A percentile compares a stretch with the other conserved stretches of the same genome.
Evolutionary conservation across 2,329 filamentous ascomycete species (phyloP).

Genomic region (Fusarium graminum): DNA sequence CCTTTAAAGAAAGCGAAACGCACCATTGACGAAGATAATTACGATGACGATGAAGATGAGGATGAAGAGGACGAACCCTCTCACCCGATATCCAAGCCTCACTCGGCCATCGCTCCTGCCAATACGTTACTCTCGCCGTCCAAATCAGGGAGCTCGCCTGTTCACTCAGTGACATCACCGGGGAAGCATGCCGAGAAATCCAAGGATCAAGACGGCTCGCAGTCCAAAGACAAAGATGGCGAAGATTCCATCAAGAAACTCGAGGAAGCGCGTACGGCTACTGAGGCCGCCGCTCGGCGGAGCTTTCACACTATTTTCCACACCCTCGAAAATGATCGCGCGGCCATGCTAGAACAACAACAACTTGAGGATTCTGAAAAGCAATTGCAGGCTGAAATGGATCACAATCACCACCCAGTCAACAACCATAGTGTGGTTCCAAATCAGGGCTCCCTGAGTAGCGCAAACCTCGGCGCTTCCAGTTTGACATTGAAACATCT

Average conservation of each 20-base stretch:
- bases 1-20: conserved; percentile 81
- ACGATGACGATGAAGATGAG: conserved; percentile 86
- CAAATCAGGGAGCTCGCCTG: conserved; percentile 76
- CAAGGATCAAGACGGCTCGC: conserved; percentile 62
- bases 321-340: conserved; percentile 92
- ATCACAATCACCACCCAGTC: conserved; percentile 69
- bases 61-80: conserved; percentile 71
- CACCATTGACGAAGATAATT: conserved; percentile 86
- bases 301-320: conserved; percentile 96
- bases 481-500: conserved; percentile 97
- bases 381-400: conserved; percentile 95
- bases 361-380: conserved; percentile 96
- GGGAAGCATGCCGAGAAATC: conserved; percentile 69
- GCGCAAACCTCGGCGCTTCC: conserved; percentile 93
- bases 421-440: conserved; percentile 66
- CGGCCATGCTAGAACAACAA: conserved; percentile 98
- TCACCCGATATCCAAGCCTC: conserved; percentile 66
- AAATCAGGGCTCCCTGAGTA: conserved; percentile 90
- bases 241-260: conserved; percentile 94
- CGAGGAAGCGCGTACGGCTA: conserved; percentile 90
- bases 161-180: conserved; percentile 71
- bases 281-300: conserved; percentile 87
- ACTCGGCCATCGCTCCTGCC: conserved; percentile 63
- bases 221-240: conserved; percentile 74
- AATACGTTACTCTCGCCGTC: conserved; percentile 75